These are phyloP conservation scores for Boletus vinaceobasis DNA, from an alignment of 768 basidiomycete species.

Conservation along the genomic window DNA sequence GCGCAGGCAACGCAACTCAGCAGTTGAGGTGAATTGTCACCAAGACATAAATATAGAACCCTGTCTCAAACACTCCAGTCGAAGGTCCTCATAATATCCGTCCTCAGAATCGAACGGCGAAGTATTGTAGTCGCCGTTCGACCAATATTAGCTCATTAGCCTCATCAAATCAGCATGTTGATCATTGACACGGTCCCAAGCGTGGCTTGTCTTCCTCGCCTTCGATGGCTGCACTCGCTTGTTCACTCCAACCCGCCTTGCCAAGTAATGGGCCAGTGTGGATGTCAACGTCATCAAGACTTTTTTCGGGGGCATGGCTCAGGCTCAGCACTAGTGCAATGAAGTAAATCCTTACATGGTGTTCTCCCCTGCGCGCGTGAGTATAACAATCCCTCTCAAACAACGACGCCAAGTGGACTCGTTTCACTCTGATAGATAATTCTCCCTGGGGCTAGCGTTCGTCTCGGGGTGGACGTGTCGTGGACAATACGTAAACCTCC, in stretches of 20 bases:
- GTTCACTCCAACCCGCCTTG: background rate
- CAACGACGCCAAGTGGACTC: background rate
- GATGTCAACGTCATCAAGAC: background rate
- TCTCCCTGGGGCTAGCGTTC: background rate
- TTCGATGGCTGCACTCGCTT: background rate
- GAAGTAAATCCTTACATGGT: background rate
- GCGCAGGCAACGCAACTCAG: background rate
- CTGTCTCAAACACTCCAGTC: background rate
- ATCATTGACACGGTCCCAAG: background rate
- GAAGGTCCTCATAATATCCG: background rate
- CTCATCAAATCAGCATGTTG: constrained; percentile 1
- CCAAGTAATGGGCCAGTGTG: too few species aligned
- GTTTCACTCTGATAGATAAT: background rate
- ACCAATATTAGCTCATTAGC: background rate
- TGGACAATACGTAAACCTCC: background rate
- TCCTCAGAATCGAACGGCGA: background rate
- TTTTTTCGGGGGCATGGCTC: background rate
- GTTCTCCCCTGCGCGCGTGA: background rate
- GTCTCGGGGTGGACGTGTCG: background rate
- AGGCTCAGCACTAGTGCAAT: background rate
- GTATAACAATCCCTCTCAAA: background rate
- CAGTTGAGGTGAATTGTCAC: background rate
- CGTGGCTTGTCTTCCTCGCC: background rate
- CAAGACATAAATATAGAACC: background rate
- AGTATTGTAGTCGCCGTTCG: background rate